phyloP scores from a whole-genome alignment of 495 filamentous ascomycete species.

The Hypoxylon cercidicola region DNA sequence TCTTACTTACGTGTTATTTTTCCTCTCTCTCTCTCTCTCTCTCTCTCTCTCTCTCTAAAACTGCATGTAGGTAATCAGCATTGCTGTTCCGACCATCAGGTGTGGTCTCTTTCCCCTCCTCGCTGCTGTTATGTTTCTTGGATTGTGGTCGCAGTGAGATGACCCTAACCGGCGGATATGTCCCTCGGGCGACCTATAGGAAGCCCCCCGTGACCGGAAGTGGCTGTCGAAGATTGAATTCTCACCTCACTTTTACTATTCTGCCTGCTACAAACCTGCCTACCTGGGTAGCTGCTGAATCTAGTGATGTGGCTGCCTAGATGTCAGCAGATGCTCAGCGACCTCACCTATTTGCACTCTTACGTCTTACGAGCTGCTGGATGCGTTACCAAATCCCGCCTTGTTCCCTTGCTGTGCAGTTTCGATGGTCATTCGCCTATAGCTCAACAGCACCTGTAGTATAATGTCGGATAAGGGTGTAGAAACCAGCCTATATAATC shows the following conservation, averaged over 20 bases:
- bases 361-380: neutral
- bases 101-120: slow-evolving; percentile 2
- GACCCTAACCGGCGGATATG: slow-evolving; percentile 20
- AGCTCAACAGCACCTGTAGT: neutral
- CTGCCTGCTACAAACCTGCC: slow-evolving; percentile 7
- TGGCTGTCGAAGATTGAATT: slow-evolving; percentile 18
- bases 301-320: too few species aligned
- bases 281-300: neutral
- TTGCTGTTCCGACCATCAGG: neutral
- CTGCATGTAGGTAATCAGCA: too few species aligned
- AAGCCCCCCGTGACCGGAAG: slow-evolving; percentile 20
- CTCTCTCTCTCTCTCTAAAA: too few species aligned
- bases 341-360: neutral
- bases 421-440: neutral
- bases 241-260: slow-evolving; percentile 14
- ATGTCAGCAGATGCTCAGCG: slow-evolving; percentile 6
- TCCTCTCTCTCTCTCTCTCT: neutral
- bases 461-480: too few species aligned
- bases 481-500: too few species aligned
- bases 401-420: neutral
- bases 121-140: slow-evolving; percentile 19
- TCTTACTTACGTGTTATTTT: too few species aligned
- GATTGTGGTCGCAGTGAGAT: slow-evolving; percentile 6
- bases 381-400: neutral
- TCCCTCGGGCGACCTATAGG: slow-evolving; percentile 27